phyloP scores from a whole-genome alignment of 2,329 filamentous ascomycete genomes.

The Coniochaeta pulveracea region DNA sequence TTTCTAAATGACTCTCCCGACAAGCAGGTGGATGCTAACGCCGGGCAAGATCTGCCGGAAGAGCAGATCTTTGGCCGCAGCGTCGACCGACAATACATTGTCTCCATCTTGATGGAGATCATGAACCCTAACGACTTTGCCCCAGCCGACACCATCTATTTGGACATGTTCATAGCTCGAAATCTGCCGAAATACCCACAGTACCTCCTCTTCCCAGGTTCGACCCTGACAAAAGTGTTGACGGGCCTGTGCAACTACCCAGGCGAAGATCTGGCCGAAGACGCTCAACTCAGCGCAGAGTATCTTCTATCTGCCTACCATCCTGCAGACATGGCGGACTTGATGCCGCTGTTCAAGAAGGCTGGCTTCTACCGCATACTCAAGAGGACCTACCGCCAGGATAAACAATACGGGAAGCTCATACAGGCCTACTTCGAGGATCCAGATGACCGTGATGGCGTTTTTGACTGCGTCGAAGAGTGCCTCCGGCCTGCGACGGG shows the following conservation, averaged over 20 bases:
- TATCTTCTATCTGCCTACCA: constrained; percentile 91
- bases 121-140: constrained; percentile 73
- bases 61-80: constrained; percentile 58
- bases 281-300: constrained; percentile 93
- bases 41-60: constrained; percentile 42
- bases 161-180: constrained; percentile 96
- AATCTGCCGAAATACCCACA: constrained; percentile 96
- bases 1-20: constrained; percentile 78
- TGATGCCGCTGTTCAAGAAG: constrained; percentile 68
- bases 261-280: constrained; percentile 68
- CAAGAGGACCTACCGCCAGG: constrained; percentile 74
- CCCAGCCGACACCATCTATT: constrained; percentile 75
- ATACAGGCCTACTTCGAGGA: constrained; percentile 80
- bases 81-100: constrained; percentile 83
- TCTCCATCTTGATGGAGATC: constrained; percentile 82
- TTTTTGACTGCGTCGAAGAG: constrained; percentile 72
- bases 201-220: constrained; percentile 83
- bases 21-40: constrained; percentile 41
- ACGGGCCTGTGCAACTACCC: constrained; percentile 78
- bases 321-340: constrained; percentile 63
- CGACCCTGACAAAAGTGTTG: constrained; percentile 70
- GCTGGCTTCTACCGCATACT: constrained; percentile 85
- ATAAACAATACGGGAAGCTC: constrained; percentile 69
- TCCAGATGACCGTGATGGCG: constrained; percentile 56
- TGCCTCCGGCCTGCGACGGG: constrained; percentile 56